Conservation (phyloP, 768 basidiomycete species). For the Podaxis sp. region DNA sequence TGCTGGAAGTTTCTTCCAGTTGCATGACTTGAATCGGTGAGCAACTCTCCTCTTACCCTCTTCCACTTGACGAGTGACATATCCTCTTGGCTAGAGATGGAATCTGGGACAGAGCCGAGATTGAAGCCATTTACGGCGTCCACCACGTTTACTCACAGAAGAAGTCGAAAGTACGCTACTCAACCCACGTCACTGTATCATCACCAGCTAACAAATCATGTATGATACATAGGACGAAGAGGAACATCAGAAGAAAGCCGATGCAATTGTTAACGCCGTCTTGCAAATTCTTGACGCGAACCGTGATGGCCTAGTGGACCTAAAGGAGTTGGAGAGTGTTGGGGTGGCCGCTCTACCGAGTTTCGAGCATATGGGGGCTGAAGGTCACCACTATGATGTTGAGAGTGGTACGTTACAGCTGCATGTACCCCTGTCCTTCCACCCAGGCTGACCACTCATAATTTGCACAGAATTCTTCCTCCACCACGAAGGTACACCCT, state of each 20-base stretch:
- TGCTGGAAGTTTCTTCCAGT: conserved; percentile 85
- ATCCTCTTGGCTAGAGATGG: conserved; percentile 57
- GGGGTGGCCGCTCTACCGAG: conserved; percentile 79
- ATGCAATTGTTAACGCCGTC: conserved; percentile 70
- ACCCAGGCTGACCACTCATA: conserved; percentile 2
- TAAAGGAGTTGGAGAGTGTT: conserved; percentile 68
- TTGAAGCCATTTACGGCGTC: conserved; percentile 95
- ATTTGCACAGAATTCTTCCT: conserved; percentile 76
- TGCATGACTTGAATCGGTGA: conserved; percentile 90
- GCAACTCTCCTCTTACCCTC: conserved; percentile 15
- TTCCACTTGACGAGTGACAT: background rate
- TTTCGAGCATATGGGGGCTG: conserved; percentile 80
- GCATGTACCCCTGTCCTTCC: background rate
- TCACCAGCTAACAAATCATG: background rate
- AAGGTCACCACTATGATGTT: conserved; percentile 92
- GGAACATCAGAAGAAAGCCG: conserved; percentile 80
- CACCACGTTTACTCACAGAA: conserved; percentile 89
- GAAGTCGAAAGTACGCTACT: conserved; percentile 58
- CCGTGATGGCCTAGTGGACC: conserved; percentile 64
- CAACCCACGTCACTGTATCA: background rate
- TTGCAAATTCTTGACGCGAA: conserved; percentile 71
- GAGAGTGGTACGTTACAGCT: conserved; percentile 69
- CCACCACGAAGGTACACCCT: conserved; percentile 85
- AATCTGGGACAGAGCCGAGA: conserved; percentile 79
- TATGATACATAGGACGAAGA: conserved; percentile 59